Conservation (phyloP, 2,329 filamentous ascomycete species). For the Neonectria magnoliae region DNA sequence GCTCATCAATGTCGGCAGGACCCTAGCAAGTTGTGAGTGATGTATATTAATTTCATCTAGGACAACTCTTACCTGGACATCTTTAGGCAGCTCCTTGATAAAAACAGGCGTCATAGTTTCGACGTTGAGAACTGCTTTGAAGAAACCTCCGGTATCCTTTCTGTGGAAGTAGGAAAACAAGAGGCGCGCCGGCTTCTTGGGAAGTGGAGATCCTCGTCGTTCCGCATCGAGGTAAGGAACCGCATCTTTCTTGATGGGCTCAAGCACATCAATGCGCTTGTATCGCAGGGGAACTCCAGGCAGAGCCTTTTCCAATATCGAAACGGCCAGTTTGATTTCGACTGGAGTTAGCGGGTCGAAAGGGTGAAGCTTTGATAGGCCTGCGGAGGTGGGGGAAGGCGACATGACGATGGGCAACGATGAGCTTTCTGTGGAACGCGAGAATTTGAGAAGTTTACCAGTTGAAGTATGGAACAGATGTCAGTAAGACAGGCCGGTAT, state of each 20-base stretch:
- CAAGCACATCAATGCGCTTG: constrained; percentile 12
- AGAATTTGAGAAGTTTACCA: too few relatives aligned
- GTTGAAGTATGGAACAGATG: too few relatives aligned
- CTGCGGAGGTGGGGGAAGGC: background rate
- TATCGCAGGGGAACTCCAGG: constrained; percentile 7
- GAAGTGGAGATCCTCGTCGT: background rate
- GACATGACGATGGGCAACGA: background rate
- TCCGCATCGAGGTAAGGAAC: constrained; percentile 20
- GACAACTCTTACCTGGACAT: background rate
- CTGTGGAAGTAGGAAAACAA: constrained; percentile 5
- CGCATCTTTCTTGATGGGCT: constrained; percentile 16
- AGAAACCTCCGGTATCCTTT: constrained; percentile 1
- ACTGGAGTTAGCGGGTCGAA: constrained; percentile 17
- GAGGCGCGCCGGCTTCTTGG: constrained; percentile 4
- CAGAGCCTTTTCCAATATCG: background rate
- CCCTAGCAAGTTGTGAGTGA: background rate
- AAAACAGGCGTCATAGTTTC: background rate
- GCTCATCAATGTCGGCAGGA: constrained; percentile 15
- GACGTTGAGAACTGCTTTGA: constrained; percentile 8
- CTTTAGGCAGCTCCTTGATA: background rate
- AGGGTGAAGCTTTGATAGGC: constrained; percentile 7
- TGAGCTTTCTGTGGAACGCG: background rate
- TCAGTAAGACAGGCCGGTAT: background rate
- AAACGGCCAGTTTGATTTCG: constrained; percentile 7
- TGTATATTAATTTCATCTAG: too few relatives aligned